Evolutionary conservation across 768 basidiomycete genomes (phyloP).

Genomic region (Leccinum truebloodii): DNA sequence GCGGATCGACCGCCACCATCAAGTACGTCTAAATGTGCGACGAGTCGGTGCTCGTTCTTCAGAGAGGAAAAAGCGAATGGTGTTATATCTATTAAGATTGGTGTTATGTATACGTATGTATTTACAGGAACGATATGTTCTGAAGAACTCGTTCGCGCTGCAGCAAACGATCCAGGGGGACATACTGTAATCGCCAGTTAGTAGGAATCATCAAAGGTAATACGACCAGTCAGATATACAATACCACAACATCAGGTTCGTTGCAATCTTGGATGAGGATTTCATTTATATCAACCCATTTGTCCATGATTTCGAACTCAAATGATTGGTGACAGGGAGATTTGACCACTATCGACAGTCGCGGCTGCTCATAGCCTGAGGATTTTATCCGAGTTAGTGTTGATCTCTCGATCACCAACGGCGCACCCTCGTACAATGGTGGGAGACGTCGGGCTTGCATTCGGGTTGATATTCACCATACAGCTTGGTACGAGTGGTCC

Average conservation of each 20-base stretch:
- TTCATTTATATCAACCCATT: too few relatives aligned
- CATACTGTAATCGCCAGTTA: background rate
- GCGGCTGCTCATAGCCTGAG: background rate
- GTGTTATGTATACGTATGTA: background rate
- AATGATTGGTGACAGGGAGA: background rate
- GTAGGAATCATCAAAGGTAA: background rate
- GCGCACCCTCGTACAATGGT: background rate
- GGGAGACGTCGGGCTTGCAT: background rate
- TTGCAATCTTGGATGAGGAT: background rate
- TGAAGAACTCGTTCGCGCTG: background rate
- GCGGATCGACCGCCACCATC: constrained; percentile 6
- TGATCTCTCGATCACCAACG: background rate
- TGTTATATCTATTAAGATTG: background rate
- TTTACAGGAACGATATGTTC: background rate
- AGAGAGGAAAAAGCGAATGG: background rate
- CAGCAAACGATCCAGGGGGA: background rate
- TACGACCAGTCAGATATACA: background rate
- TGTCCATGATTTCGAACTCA: too few relatives aligned
- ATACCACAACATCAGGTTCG: background rate
- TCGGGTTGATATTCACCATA: background rate
- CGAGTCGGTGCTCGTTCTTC: background rate
- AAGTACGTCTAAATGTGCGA: constrained; percentile 9
- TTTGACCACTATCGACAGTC: background rate
- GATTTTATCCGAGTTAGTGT: background rate
- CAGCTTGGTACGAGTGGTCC: background rate